Evolutionary conservation across 192 early-diverging fungal species (phyloP).

Genomic region (Entomortierella parvispora): DNA sequence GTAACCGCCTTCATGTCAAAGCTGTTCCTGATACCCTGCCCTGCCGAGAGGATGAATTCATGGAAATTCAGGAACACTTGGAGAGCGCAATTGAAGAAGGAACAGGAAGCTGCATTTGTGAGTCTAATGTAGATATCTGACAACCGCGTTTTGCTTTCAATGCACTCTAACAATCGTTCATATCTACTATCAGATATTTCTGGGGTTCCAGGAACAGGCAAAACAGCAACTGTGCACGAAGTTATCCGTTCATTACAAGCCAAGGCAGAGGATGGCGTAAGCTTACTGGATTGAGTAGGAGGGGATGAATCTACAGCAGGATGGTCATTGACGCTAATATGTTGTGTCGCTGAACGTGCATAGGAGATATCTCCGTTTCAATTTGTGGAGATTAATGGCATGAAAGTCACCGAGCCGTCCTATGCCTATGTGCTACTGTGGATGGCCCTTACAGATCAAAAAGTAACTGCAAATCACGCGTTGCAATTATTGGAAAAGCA

Average conservation of each 20-base stretch:
- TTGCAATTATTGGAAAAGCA: conserved; percentile 77
- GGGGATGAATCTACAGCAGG: too few relatives aligned
- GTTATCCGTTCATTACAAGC: conserved; percentile 79
- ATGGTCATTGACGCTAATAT: too few relatives aligned
- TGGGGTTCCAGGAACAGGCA: conserved; percentile 96
- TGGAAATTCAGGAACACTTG: conserved; percentile 78
- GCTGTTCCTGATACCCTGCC: conserved; percentile 91
- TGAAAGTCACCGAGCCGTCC: conserved; percentile 93
- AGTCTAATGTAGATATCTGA: conserved; percentile 15
- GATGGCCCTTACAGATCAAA: conserved; percentile 71
- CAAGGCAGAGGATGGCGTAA: conserved; percentile 67
- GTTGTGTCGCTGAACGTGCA: too few relatives aligned
- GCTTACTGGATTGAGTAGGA: too few relatives aligned
- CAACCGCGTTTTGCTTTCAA: not conserved
- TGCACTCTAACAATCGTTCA: not conserved
- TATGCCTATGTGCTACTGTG: conserved; percentile 89
- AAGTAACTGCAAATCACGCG: conserved; percentile 80
- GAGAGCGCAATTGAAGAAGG: conserved; percentile 84
- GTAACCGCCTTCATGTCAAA: conserved; percentile 87
- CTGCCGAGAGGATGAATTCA: conserved; percentile 95
- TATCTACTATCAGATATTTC: conserved; percentile 76
- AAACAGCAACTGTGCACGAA: conserved; percentile 93
- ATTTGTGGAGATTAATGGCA: conserved; percentile 97
- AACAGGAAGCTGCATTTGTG: conserved; percentile 88
- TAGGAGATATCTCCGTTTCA: conserved; percentile 78